phyloP scores from a whole-genome alignment of 2,329 filamentous ascomycete species.

The Apiospora aurea region DNA sequence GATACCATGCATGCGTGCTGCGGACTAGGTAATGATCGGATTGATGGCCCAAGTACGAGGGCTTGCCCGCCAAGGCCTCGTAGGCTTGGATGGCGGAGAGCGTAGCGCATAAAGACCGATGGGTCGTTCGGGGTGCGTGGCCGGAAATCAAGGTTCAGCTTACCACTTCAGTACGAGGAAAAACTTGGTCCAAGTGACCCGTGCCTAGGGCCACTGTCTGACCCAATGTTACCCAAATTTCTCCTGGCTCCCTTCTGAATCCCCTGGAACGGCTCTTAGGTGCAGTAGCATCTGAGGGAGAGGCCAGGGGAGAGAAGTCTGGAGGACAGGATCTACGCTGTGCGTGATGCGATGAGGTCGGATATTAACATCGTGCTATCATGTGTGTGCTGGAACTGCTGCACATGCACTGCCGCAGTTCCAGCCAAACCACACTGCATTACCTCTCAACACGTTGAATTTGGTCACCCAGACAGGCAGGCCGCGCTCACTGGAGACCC shows the following conservation, averaged over 20 bases:
- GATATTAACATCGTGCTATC: neutral
- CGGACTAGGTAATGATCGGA: neutral
- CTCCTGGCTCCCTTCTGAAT: constrained; percentile 17
- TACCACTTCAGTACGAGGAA: constrained; percentile 27
- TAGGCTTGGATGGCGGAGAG: constrained; percentile 17
- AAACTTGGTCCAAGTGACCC: constrained; percentile 27
- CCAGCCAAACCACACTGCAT: neutral
- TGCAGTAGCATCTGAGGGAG: constrained; percentile 12
- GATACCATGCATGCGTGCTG: neutral
- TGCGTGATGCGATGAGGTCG: neutral
- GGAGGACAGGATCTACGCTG: constrained; percentile 5
- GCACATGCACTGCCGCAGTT: neutral
- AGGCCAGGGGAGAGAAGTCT: neutral
- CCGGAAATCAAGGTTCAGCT: constrained; percentile 25
- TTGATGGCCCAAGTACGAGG: neutral
- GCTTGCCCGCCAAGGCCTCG: constrained; percentile 14
- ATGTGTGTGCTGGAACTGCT: neutral
- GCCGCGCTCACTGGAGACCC: neutral
- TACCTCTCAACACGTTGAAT: neutral
- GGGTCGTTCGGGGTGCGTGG: constrained; percentile 12
- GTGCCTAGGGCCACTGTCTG: constrained; percentile 25
- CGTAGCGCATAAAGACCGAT: constrained; percentile 21
- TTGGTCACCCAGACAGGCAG: neutral
- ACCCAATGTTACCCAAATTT: constrained; percentile 29
- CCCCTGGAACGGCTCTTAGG: constrained; percentile 14